Evolutionary conservation across 805 yeast genomes (phyloP).

Genomic region (Schwanniomyces pseudopolymorphus): DNA sequence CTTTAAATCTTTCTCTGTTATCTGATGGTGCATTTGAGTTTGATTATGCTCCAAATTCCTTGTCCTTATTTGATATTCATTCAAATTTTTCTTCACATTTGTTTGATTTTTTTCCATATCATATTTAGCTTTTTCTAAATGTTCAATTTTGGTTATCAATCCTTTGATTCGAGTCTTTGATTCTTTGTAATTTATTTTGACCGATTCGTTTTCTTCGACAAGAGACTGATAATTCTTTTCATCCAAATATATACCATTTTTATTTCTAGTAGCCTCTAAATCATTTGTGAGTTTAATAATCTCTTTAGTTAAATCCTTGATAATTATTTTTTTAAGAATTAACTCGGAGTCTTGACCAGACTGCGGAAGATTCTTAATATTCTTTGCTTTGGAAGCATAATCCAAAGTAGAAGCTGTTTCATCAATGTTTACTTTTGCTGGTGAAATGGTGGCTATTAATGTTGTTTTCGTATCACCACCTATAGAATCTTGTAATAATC

Average conservation of each 20-base stretch:
- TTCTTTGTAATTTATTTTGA: slow-evolving; percentile 22
- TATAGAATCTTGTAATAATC: slow-evolving; percentile 73
- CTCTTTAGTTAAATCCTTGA: slow-evolving; percentile 53
- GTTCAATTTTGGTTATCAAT: slow-evolving; percentile 5
- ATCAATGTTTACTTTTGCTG: slow-evolving; percentile 72
- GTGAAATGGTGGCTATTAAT: slow-evolving; percentile 83
- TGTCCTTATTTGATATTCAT: slow-evolving; percentile 4
- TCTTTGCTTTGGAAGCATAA: slow-evolving; percentile 85
- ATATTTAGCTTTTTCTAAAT: slow-evolving; percentile 4
- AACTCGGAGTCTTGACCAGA: slow-evolving; percentile 41
- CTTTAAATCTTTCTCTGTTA: slow-evolving; percentile 3
- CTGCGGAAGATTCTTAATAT: slow-evolving; percentile 63
- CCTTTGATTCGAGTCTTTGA: slow-evolving; percentile 9
- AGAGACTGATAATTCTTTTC: slow-evolving; percentile 48
- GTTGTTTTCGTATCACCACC: slow-evolving; percentile 90
- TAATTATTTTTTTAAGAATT: slow-evolving; percentile 52
- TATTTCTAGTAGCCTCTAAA: slow-evolving; percentile 57
- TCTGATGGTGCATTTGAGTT: background rate
- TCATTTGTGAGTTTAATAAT: slow-evolving; percentile 58
- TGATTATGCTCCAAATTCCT: slow-evolving; percentile 4
- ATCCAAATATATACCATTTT: slow-evolving; percentile 67
- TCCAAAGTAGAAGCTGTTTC: slow-evolving; percentile 85
- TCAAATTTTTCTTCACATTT: slow-evolving; percentile 3
- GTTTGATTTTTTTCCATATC: slow-evolving; percentile 4
- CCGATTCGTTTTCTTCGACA: slow-evolving; percentile 25